A percentile compares a stretch with the other conserved stretches of the same genome.
These are phyloP conservation scores for Pseudogymnoascus sp. DNA, from an alignment of 2,329 filamentous ascomycete species.

Conservation along the genomic window DNA sequence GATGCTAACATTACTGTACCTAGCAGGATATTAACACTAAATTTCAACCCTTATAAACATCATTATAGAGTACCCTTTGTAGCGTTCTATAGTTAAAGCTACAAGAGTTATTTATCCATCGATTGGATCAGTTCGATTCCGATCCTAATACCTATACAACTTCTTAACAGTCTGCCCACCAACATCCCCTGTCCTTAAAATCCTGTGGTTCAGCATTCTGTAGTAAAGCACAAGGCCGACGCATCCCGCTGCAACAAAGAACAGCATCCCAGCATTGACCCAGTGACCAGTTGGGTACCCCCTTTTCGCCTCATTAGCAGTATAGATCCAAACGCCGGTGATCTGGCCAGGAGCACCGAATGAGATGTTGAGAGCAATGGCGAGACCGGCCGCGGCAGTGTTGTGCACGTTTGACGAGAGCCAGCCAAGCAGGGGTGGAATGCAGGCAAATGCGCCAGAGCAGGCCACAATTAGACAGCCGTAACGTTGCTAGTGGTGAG, in stretches of 20 bases:
- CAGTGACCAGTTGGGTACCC: neutral
- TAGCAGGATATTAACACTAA: too few species aligned
- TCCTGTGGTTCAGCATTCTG: neutral
- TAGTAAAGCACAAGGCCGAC: neutral
- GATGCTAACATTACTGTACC: too few species aligned
- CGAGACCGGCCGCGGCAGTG: neutral
- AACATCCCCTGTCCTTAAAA: neutral
- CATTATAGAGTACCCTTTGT: too few species aligned
- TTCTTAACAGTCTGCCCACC: neutral
- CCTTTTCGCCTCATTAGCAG: neutral
- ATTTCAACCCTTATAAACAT: too few species aligned
- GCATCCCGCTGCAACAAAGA: neutral
- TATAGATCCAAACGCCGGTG: neutral
- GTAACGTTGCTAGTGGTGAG: neutral
- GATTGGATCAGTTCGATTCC: neutral
- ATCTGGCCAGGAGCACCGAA: neutral
- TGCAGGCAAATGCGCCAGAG: neutral
- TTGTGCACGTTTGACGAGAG: neutral
- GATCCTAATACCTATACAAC: neutral
- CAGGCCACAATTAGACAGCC: neutral
- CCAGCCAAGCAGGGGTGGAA: neutral
- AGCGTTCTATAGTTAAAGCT: too few species aligned
- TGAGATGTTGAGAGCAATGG: neutral
- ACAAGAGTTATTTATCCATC: neutral
- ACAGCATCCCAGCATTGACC: conserved; percentile 3